A percentile compares a stretch with the other conserved stretches of the same genome.
Conservation (phyloP, 2,329 filamentous ascomycete species). For the Talaromyces sp. region DNA sequence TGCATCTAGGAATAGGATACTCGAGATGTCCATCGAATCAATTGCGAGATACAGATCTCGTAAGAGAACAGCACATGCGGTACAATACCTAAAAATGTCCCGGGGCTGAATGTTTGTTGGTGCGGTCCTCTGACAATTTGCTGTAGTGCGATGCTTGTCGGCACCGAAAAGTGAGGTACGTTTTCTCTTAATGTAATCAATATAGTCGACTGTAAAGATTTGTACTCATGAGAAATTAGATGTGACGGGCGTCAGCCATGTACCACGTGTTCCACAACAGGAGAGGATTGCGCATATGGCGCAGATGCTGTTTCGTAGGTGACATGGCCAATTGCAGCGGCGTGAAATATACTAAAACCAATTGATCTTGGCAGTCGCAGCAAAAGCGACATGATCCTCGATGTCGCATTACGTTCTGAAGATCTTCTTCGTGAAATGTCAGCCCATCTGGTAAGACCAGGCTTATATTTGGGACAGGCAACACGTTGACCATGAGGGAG, state of each 20-base stretch:
- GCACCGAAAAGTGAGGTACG: neutral
- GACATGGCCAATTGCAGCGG: neutral
- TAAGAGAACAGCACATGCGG: constrained; percentile 31
- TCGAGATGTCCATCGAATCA: neutral
- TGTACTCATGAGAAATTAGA: constrained; percentile 26
- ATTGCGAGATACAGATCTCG: constrained; percentile 20
- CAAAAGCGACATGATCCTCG: constrained; percentile 53
- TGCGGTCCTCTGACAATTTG: neutral
- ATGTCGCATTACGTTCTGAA: constrained; percentile 51
- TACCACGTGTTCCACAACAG: constrained; percentile 24
- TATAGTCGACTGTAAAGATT: neutral
- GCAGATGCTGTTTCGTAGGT: constrained; percentile 30
- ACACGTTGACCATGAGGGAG: neutral
- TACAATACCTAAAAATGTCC: constrained; percentile 12
- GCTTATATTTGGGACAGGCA: constrained; percentile 7
- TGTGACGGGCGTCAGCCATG: constrained; percentile 51
- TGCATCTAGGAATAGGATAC: neutral
- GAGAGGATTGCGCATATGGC: constrained; percentile 30
- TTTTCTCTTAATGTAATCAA: neutral
- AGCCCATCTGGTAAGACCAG: constrained; percentile 34
- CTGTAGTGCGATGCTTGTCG: neutral
- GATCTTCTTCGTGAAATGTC: constrained; percentile 47
- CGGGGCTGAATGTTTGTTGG: neutral
- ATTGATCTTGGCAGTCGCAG: constrained; percentile 36
- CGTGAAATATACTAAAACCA: neutral